Percentiles rank a stretch among this genome's conserved stretches.
Conservation (phyloP, 2,329 filamentous ascomycete genomes). For the Aspergillus udagawae region DNA sequence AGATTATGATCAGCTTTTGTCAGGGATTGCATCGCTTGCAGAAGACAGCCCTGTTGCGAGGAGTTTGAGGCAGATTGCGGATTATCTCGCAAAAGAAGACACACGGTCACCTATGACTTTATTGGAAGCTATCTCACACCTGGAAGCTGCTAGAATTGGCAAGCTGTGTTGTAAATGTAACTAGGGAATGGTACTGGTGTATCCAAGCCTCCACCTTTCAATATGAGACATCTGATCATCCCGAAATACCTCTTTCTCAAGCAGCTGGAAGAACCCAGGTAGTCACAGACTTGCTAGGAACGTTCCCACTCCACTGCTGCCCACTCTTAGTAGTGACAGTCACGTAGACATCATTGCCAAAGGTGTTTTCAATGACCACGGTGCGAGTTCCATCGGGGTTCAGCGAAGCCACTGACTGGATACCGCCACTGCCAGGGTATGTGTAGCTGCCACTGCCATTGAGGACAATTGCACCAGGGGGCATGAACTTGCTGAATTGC, state of each 20-base stretch:
- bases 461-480: conserved; percentile 43
- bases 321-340: conserved; percentile 19
- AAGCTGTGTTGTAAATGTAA: too few relatives aligned
- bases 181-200: too few relatives aligned
- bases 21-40: too few relatives aligned
- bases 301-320: conserved; percentile 25
- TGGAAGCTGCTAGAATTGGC: too few relatives aligned
- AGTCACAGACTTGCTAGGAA: conserved; percentile 25
- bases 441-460: conserved; percentile 44
- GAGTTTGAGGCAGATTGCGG: too few relatives aligned
- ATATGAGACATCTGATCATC: too few relatives aligned
- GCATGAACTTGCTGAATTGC: conserved; percentile 50
- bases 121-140: too few relatives aligned
- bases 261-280: conserved; percentile 25
- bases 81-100: too few relatives aligned
- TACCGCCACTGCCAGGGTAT: conserved; percentile 31
- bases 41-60: too few relatives aligned
- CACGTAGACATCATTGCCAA: conserved; percentile 45
- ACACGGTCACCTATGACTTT: too few relatives aligned
- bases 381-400: conserved; percentile 47
- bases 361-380: conserved; percentile 48
- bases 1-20: too few relatives aligned
- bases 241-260: background rate
- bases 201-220: too few relatives aligned
- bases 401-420: conserved; percentile 46